Base-by-base conservation (phyloP, 2,329 filamentous ascomycete genomes). In the Ceratocystis ficicola region DNA sequence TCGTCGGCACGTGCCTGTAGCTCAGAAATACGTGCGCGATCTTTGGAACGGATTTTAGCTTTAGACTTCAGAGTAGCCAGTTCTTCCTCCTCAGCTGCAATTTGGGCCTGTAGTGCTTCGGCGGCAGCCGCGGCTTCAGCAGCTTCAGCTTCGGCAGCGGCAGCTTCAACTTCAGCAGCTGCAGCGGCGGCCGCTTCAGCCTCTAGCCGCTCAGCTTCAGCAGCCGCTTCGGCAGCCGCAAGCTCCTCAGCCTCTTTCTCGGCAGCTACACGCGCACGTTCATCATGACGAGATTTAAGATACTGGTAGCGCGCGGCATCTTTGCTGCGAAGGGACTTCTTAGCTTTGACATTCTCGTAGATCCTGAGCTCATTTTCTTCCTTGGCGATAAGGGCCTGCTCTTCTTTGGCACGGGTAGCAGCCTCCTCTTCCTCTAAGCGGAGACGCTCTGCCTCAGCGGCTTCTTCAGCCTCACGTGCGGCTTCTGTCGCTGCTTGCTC, bases 181-280 rank as follows among this genome's bases (percentile, higher is more conserved):
- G 62, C 65, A n/a, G 57, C 65, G 2, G 70, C 72, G 17, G 44
- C 44, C n/a, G 63, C 65, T 32, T 32, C 30, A 32, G 30, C 30
- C 5, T 32, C 30, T 32, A 32, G 0, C 30, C 30, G 30, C 30
- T 32, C 30, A 32, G 30, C 6, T 32, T 32, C 30, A 1, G 30
- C 30, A n/a, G 44, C 28, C 12, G 44, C 59, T 1, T 63, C 65
- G 20, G 62, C 65, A 2, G 70, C 72, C 30, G 69, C 71, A 59
- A 71, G 70, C 60, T 74, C 72, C 63, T 75, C 73, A 3, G 66
- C 63, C 22, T 65, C 66, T 50, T 65, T 67, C 44, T 65, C 66
- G 22, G 63, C 59, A 52, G 63, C 63, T 46, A 65, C 22, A 30
- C 63, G 59, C 7, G 44, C 28, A 28, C 66, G 63, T 36, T 67